phyloP scores from a whole-genome alignment of 2,329 filamentous ascomycete species.

The Achaetomium macrosporum region DNA sequence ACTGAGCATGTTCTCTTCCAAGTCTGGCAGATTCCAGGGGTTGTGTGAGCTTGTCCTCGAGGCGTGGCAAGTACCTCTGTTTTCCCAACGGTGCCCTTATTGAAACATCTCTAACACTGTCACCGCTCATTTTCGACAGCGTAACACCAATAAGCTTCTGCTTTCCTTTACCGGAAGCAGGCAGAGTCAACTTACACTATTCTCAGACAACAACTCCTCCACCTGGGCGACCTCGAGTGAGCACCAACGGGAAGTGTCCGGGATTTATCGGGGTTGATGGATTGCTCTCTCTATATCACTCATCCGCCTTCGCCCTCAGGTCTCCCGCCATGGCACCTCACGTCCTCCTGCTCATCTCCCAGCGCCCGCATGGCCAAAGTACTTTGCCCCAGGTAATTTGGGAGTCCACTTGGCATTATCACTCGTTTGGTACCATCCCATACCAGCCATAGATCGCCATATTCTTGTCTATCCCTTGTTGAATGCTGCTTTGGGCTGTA shows the following conservation, averaged over 20 bases:
- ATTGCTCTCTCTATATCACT: conserved; percentile 21
- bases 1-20: neutral
- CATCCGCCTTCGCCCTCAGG: conserved; percentile 7
- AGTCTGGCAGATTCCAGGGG: neutral
- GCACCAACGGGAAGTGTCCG: neutral
- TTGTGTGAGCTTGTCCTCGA: neutral
- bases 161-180: too few species aligned
- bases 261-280: neutral
- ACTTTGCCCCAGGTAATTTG: neutral
- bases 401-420: neutral
- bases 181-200: neutral
- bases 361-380: neutral
- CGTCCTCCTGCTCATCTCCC: conserved; percentile 2
- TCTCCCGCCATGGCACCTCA: neutral
- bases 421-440: conserved; percentile 9
- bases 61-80: neutral
- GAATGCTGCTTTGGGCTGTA: neutral
- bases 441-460: neutral
- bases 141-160: too few species aligned
- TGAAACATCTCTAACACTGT: too few species aligned
- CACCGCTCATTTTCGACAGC: too few species aligned
- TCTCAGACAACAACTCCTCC: neutral
- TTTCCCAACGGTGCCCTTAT: neutral
- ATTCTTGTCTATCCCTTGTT: neutral
- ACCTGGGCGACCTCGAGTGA: neutral